A percentile compares a stretch with the other conserved stretches of the same genome.
These are phyloP conservation scores for Neurospora tetrasperma DNA, from an alignment of 495 filamentous ascomycete genomes.

Conservation along the genomic window DNA sequence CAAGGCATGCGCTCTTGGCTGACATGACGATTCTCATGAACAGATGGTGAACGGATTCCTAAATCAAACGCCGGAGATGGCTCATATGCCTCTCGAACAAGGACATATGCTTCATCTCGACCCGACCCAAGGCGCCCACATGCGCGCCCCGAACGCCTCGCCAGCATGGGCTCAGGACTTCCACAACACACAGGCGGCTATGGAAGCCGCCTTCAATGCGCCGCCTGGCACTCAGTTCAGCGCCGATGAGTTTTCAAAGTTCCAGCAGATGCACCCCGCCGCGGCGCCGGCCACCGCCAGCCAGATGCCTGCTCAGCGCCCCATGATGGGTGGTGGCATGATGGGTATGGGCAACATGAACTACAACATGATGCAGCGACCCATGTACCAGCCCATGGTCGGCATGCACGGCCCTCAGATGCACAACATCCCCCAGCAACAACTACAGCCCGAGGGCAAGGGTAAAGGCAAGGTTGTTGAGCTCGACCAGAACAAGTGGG, in stretches of 20 bases:
- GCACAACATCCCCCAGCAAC: conserved; percentile 26
- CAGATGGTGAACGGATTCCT: conserved; percentile 93
- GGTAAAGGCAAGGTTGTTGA: conserved; percentile 88
- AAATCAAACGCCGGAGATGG: conserved; percentile 49
- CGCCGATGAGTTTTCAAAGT: conserved; percentile 76
- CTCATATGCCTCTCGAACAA: conserved; percentile 34
- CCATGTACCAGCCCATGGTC: conserved; percentile 39
- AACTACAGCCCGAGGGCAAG: conserved; percentile 48
- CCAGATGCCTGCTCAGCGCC: conserved; percentile 47
- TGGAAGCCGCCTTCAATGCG: conserved; percentile 69
- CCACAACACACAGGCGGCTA: conserved; percentile 55
- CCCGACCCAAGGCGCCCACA: conserved; percentile 33
- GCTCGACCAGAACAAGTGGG: conserved; percentile 89
- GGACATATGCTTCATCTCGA: conserved; percentile 30
- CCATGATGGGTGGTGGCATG: conserved; percentile 42
- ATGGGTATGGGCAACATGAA: conserved; percentile 40
- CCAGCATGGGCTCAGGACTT: conserved; percentile 46
- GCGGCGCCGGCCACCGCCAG: conserved; percentile 18
- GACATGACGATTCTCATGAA: not conserved
- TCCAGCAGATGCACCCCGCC: conserved; percentile 58
- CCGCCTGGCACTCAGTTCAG: conserved; percentile 55
- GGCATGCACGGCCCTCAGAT: conserved; percentile 40
- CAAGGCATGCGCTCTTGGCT: not conserved
- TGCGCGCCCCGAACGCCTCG: conserved; percentile 37
- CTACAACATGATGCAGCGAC: conserved; percentile 33